phyloP scores from a whole-genome alignment of 2,329 filamentous ascomycete species.

The Zymoseptoria pseudotritici region DNA sequence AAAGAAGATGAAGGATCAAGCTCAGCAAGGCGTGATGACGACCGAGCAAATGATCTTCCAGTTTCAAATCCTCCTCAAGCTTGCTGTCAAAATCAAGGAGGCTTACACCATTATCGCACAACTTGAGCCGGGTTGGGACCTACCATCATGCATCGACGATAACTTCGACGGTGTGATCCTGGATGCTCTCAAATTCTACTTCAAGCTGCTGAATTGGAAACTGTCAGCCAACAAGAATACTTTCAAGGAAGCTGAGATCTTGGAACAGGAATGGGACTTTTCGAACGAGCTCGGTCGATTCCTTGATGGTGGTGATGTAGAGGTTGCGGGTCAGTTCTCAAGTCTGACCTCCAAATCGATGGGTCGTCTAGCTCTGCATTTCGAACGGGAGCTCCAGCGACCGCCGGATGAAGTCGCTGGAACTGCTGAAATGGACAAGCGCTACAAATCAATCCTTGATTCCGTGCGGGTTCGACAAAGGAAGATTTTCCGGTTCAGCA shows the following conservation, averaged over 20 bases:
- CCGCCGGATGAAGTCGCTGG: slow-evolving; percentile 72
- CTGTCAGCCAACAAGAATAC: slow-evolving; percentile 96
- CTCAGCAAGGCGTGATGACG: slow-evolving; percentile 86
- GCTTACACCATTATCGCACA: slow-evolving; percentile 78
- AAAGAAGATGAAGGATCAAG: slow-evolving; percentile 89
- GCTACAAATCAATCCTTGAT: slow-evolving; percentile 91
- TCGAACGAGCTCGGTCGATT: slow-evolving; percentile 88
- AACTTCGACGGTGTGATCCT: slow-evolving; percentile 88
- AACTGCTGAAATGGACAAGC: slow-evolving; percentile 78
- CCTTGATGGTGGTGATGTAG: slow-evolving; percentile 87
- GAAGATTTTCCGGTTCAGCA: slow-evolving; percentile 91
- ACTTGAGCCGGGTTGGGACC: slow-evolving; percentile 85
- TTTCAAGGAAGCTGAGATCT: slow-evolving; percentile 95
- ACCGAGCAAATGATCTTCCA: slow-evolving; percentile 97
- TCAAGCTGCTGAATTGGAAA: slow-evolving; percentile 98
- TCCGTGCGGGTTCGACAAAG: slow-evolving; percentile 92
- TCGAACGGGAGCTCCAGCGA: slow-evolving; percentile 81
- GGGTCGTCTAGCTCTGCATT: slow-evolving; percentile 78
- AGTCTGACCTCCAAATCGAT: slow-evolving; percentile 89
- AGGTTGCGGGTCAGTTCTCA: slow-evolving; percentile 95
- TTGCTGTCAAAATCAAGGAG: slow-evolving; percentile 87
- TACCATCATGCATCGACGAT: slow-evolving; percentile 93
- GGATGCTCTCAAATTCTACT: slow-evolving; percentile 93
- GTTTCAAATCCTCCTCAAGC: slow-evolving; percentile 84
- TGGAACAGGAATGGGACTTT: slow-evolving; percentile 97